Conservation (phyloP, 2,329 filamentous ascomycete species). For the Didymella segeticola region DNA sequence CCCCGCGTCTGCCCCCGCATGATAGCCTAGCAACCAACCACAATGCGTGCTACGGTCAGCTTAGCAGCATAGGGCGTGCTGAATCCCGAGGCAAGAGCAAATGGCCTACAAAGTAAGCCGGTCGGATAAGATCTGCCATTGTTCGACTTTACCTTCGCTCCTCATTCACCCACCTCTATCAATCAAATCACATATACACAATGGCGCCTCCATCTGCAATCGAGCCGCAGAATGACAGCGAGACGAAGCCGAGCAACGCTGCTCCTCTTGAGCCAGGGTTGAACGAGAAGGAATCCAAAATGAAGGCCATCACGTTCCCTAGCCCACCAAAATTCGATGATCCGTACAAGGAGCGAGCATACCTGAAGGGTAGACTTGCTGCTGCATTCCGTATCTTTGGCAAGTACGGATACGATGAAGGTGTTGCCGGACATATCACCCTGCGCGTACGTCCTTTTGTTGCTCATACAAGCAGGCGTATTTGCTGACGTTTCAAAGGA, state of each 20-base stretch:
- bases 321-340: conserved; percentile 47
- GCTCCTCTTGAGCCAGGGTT: conserved; percentile 44
- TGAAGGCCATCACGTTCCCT: conserved; percentile 35
- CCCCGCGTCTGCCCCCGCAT: conserved; percentile 17
- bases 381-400: conserved; percentile 50
- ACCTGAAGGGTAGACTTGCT: conserved; percentile 48
- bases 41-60: conserved; percentile 5
- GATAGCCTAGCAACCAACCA: conserved; percentile 8
- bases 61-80: conserved; percentile 5
- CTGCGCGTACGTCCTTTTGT: conserved; percentile 51
- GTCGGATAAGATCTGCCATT: not conserved
- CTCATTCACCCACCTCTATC: not conserved
- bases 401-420: conserved; percentile 50
- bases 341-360: conserved; percentile 46
- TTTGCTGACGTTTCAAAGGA: conserved; percentile 43
- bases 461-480: not conserved
- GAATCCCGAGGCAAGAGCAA: conserved; percentile 9
- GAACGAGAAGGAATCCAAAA: conserved; percentile 33
- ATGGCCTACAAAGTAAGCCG: not conserved
- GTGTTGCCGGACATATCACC: conserved; percentile 69
- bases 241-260: conserved; percentile 34
- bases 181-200: not conserved
- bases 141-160: not conserved
- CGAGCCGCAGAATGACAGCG: conserved; percentile 32
- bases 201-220: conserved; percentile 46